Evolutionary conservation across 805 yeast genomes (phyloP).

Genomic region (Dipodascus geniculatus): DNA sequence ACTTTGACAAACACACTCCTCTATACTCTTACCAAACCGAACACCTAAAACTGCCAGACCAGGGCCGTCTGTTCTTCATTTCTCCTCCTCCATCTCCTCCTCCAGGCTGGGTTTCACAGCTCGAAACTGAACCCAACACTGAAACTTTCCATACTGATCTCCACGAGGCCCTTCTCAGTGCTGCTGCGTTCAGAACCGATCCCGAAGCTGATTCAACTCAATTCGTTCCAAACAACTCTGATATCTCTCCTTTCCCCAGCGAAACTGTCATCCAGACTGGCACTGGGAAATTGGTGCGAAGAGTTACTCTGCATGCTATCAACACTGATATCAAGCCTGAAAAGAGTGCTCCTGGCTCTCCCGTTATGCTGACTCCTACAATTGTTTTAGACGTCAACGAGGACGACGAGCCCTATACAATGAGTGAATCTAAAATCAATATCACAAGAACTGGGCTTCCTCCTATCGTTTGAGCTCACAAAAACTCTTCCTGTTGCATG

Average conservation of each 20-base stretch:
- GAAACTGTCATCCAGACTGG: background rate
- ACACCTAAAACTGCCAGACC: constrained; percentile 17
- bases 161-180: constrained; percentile 2
- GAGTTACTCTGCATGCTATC: constrained; percentile 7
- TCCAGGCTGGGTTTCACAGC: constrained; percentile 16
- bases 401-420: constrained; percentile 1
- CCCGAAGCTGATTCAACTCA: constrained; percentile 7
- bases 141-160: constrained; percentile 11
- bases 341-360: constrained; percentile 5
- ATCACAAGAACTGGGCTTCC: background rate
- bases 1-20: constrained; percentile 5
- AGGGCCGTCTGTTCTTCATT: constrained; percentile 18
- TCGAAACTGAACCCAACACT: constrained; percentile 17
- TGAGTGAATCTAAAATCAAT: background rate
- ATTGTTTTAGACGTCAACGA: constrained; percentile 17
- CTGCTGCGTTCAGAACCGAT: background rate
- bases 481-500: background rate
- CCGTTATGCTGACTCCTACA: constrained; percentile 12
- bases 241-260: constrained; percentile 3
- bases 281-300: background rate
- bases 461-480: background rate
- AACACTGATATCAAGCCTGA: constrained; percentile 2
- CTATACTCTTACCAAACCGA: constrained; percentile 1
- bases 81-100: constrained; percentile 22
- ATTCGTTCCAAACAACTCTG: background rate